Conservation (phyloP, 306 rosid genomes). For the Senna siamea region DNA sequence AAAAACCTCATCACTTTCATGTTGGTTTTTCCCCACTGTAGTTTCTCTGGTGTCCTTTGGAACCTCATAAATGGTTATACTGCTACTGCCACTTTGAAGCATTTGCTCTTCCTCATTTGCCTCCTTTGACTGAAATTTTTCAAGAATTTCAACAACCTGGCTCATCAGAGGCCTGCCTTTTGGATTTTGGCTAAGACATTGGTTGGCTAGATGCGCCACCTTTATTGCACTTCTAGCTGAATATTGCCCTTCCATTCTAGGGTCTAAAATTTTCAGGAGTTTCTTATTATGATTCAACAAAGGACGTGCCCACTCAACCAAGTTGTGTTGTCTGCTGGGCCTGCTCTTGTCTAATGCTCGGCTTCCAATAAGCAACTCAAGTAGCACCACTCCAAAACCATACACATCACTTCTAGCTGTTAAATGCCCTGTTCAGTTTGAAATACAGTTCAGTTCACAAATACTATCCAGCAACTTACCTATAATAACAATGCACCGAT, state of each 20-base stretch:
- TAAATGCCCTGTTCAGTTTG: slow-evolving; percentile 74
- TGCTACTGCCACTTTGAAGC: slow-evolving; percentile 63
- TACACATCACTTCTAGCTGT: slow-evolving; percentile 94
- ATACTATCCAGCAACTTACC: slow-evolving; percentile 1
- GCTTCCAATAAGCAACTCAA: slow-evolving; percentile 88
- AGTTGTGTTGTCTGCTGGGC: slow-evolving; percentile 89
- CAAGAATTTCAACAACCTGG: slow-evolving; percentile 79
- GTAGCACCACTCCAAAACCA: slow-evolving; percentile 92
- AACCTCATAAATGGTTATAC: slow-evolving; percentile 74
- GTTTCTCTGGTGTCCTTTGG: slow-evolving; percentile 49
- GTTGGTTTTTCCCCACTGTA: slow-evolving; percentile 35
- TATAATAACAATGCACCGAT: background rate
- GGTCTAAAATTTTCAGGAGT: slow-evolving; percentile 74
- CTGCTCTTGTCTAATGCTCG: slow-evolving; percentile 92
- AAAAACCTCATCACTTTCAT: slow-evolving; percentile 24
- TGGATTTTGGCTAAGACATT: slow-evolving; percentile 92
- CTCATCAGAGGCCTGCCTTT: slow-evolving; percentile 91
- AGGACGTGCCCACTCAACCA: slow-evolving; percentile 96
- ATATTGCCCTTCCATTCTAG: slow-evolving; percentile 84
- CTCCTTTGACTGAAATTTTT: slow-evolving; percentile 54
- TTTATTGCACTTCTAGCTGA: slow-evolving; percentile 62
- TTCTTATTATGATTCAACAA: slow-evolving; percentile 81
- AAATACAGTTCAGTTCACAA: slow-evolving; percentile 36
- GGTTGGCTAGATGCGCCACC: slow-evolving; percentile 79
- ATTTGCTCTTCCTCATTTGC: slow-evolving; percentile 58